These are phyloP conservation scores for Geum urbanum DNA, from an alignment of 306 rosid species.

Conservation along the genomic window DNA sequence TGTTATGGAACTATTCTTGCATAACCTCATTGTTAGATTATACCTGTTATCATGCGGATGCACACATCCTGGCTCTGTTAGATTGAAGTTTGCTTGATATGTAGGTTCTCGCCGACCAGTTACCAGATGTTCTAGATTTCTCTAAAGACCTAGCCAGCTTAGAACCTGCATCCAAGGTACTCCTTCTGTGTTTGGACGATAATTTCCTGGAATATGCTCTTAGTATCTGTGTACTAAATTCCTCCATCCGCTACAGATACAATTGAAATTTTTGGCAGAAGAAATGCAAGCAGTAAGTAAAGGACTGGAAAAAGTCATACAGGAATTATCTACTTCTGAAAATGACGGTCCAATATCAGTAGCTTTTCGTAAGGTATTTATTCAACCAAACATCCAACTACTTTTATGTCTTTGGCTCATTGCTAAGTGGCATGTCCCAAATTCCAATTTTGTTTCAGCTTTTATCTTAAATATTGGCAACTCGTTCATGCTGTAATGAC, in stretches of 20 bases:
- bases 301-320: slow-evolving; percentile 82
- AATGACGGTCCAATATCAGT: slow-evolving; percentile 79
- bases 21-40: neutral
- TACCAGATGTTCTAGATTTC: slow-evolving; percentile 85
- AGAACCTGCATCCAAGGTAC: slow-evolving; percentile 85
- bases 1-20: neutral
- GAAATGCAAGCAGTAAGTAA: slow-evolving; percentile 94
- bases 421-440: neutral
- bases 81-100: slow-evolving; percentile 20
- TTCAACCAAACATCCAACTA: neutral
- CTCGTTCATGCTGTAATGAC: neutral
- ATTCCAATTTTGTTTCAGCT: neutral
- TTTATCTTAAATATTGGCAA: neutral
- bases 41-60: neutral
- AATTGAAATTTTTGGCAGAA: slow-evolving; percentile 78
- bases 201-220: neutral
- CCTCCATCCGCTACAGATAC: slow-evolving; percentile 50
- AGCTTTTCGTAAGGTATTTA: slow-evolving; percentile 56
- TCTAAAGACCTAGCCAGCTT: slow-evolving; percentile 66
- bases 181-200: slow-evolving; percentile 19
- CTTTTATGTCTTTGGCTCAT: neutral
- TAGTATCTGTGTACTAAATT: slow-evolving; percentile 21
- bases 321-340: slow-evolving; percentile 73
- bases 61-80: neutral
- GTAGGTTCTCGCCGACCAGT: slow-evolving; percentile 70